Evolutionary conservation across 805 yeast species (phyloP), one percentile per base, ranked within the genome.

Genomic region (Hanseniaspora guilliermondii): DNA sequence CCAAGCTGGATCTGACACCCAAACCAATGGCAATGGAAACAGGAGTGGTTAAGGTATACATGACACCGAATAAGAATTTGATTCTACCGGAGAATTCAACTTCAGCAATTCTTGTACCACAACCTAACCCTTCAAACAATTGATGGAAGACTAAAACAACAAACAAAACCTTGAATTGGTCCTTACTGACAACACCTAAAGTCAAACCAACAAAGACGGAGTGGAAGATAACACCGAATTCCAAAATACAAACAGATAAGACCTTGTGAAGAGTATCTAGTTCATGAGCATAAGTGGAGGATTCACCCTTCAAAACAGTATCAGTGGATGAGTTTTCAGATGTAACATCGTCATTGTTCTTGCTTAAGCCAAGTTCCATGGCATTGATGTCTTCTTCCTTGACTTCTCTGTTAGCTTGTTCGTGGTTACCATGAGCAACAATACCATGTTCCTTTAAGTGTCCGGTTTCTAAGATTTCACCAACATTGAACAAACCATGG

Each of bases 41-140:
- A 1, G 95, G 94, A 0, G 93, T 82, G 14, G 83, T 73, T 5
- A 83, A 45, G 1, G 79, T 67, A 63, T 72, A 82, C 8, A 68
- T 77, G 1, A 66, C 16, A n/a, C 77, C 76, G 58, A 78, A 65
- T 0, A 76, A n/a, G 78, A 82, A 78, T 17, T 87, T 87, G 0
- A 82, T 75, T 60, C 66, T 70, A 19, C 57, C 37, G 7, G 60
- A 49, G 3, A 82, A 80, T 78, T 81, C 80, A 0, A 78, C 72
- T 32, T 73, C 74, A 1, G 87, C 83, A 37, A 84, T 73, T 66
- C 95, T 77, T 8, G 91, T 76, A 24, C 95, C 95, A 59, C 87
- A 71, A 56, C 95, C 95, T 48, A 87, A 73, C 49, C 95, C 95
- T 69, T 86, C 95, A 63, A 86, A 86, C 72, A 81, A 73, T 68